Conservation (phyloP, 2,329 filamentous ascomycete genomes). For the Fusarium sp. region DNA sequence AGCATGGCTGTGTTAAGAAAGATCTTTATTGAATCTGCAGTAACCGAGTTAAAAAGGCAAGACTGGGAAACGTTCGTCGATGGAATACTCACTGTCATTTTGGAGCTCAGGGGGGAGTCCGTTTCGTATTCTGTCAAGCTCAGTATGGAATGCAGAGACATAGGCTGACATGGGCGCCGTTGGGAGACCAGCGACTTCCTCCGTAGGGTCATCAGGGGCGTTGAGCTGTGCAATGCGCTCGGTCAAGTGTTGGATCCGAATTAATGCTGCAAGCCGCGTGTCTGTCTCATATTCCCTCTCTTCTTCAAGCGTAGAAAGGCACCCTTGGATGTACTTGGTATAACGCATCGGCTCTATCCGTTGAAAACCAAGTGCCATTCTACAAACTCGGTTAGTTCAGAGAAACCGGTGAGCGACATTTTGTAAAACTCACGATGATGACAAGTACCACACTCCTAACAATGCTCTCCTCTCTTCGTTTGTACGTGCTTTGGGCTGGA, state of each 20-base stretch:
- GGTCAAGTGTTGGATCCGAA: slow-evolving; percentile 63
- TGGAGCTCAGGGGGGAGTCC: slow-evolving; percentile 53
- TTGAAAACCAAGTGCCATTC: slow-evolving; percentile 57
- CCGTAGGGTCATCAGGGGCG: slow-evolving; percentile 51
- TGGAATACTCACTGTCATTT: slow-evolving; percentile 53
- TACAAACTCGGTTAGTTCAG: slow-evolving; percentile 39
- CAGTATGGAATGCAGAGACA: slow-evolving; percentile 59
- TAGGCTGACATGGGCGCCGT: slow-evolving; percentile 60
- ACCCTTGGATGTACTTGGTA: slow-evolving; percentile 65
- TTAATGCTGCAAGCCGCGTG: slow-evolving; percentile 58
- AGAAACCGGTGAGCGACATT: rapidly evolving
- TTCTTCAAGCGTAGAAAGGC: slow-evolving; percentile 59
- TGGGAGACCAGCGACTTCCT: slow-evolving; percentile 52
- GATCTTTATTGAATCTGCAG: slow-evolving; percentile 54
- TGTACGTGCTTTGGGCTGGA: slow-evolving; percentile 55
- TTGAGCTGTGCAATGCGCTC: slow-evolving; percentile 62
- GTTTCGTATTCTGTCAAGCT: slow-evolving; percentile 58
- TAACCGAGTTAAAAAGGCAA: rapidly evolving
- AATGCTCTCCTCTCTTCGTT: slow-evolving; percentile 66
- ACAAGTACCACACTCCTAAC: slow-evolving; percentile 66
- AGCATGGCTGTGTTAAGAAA: slow-evolving; percentile 58
- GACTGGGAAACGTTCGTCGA: rapidly evolving
- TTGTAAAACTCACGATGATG: slow-evolving; percentile 59
- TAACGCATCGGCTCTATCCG: slow-evolving; percentile 64
- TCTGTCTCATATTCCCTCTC: slow-evolving; percentile 62